Evolutionary conservation across 306 rosid genomes (phyloP), one percentile per base, ranked within the genome.

Genomic region (Vigna radiata): DNA sequence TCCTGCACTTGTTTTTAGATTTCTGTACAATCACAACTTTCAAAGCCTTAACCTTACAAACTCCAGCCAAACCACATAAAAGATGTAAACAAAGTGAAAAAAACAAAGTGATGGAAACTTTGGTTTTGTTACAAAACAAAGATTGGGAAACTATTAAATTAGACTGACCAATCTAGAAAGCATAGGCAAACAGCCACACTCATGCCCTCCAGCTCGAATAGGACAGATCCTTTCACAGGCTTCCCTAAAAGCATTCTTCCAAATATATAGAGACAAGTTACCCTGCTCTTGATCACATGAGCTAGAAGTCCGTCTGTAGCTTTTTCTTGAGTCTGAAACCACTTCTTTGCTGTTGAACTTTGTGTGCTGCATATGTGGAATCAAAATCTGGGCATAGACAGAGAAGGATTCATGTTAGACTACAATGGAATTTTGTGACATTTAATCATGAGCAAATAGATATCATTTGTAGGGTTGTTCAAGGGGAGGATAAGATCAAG

Each of bases 221-320:
- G 97, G 96, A 76, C 97, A 92, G 31, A 92, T 87, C 77, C 91
- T 87, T 85, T 87, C 97, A 60, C 74, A 82, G 59, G 92, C 85
- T 76, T 90, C 97, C 70, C 82, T 86, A 72, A 92, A 90, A 55
- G 97, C 97, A 49, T 80, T 86, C 87, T 83, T 92, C 97, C 97
- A 92, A 52, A 89, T 90, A 41, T 77, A 88, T 69, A 90, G 79
- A 6, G 96, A 86, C 82, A 90, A 70, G 82, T 71, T 82, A 77
- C 86, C 90, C 82, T 87, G 91, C 61, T 87, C 91, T 52, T 83
- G 87, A 71, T 85, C 87, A 82, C 68, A 48, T 67, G 89, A 86
- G 75, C 86, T 69, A 77, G 89, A 79, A 21, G 53, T 50, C 81
- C 88, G 83, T 76, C 75, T 72, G 44, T 70, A 87, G 68, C 53